These are phyloP conservation scores for Ophiocordyceps camponoti-saundersi DNA, from an alignment of 2,329 filamentous ascomycete genomes.

Conservation along the genomic window DNA sequence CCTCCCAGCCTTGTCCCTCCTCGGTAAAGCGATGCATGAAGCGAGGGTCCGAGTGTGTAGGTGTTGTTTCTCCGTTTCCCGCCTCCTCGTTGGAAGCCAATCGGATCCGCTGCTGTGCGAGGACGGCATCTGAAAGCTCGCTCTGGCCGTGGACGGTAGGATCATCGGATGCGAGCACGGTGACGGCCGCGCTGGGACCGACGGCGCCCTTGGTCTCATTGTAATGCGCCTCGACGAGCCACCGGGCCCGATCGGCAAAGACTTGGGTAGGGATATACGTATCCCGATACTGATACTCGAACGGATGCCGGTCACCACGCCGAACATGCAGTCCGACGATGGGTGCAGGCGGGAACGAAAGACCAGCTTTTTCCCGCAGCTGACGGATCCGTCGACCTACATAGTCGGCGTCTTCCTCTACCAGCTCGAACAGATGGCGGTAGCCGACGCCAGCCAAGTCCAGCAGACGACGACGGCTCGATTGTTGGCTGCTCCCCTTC, in stretches of 20 bases:
- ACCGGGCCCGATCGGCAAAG: conserved; percentile 44
- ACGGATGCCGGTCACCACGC: conserved; percentile 61
- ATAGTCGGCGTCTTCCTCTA: conserved; percentile 46
- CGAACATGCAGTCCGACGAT: conserved; percentile 61
- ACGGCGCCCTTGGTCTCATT: conserved; percentile 16
- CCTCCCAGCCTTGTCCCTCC: conserved; percentile 71
- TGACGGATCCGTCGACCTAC: conserved; percentile 40
- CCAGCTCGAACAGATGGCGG: conserved; percentile 56
- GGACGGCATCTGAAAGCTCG: conserved; percentile 39
- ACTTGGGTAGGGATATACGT: conserved; percentile 61
- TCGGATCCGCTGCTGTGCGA: conserved; percentile 61
- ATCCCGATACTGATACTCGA: conserved; percentile 58
- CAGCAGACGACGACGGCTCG: conserved; percentile 37
- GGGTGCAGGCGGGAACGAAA: conserved; percentile 6
- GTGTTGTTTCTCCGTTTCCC: conserved; percentile 15
- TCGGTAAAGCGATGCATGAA: conserved; percentile 52
- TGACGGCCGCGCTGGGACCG: conserved; percentile 24
- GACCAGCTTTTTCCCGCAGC: conserved; percentile 28
- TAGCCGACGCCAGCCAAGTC: conserved; percentile 53
- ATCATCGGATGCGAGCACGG: conserved; percentile 65
- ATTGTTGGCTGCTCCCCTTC: conserved; percentile 8
- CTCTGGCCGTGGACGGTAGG: conserved; percentile 52
- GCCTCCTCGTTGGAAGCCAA: conserved; percentile 47
- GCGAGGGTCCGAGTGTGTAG: conserved; percentile 17
- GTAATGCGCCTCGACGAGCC: conserved; percentile 32